Evolutionary conservation across 768 basidiomycete genomes (phyloP).

Genomic region (Boletus tylopilopsis): DNA sequence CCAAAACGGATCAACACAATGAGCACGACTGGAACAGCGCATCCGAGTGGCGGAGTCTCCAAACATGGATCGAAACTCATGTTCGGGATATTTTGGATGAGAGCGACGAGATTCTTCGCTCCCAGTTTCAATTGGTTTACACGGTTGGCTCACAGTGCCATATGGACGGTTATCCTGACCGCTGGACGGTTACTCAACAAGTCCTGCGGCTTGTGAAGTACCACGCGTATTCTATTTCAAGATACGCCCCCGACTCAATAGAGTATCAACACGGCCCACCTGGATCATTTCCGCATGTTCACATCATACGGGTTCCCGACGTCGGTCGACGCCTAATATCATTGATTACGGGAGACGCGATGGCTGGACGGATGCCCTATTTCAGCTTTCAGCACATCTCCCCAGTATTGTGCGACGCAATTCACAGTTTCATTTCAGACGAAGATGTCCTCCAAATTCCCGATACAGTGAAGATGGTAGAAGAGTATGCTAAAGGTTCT

Average conservation of each 20-base stretch:
- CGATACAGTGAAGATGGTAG: background rate
- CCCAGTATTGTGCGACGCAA: background rate
- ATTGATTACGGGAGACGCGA: too few species aligned
- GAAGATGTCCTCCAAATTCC: background rate
- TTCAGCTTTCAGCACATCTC: background rate
- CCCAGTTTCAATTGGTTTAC: constrained; percentile 11
- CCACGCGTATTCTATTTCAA: background rate
- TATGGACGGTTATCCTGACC: constrained; percentile 25
- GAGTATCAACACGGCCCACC: constrained; percentile 3
- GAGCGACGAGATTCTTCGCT: too few species aligned
- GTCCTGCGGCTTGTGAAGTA: constrained; percentile 15
- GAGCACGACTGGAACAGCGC: background rate
- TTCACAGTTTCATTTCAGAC: background rate
- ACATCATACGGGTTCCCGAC: background rate
- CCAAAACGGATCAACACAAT: too few species aligned
- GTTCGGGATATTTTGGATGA: too few species aligned
- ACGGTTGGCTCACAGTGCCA: constrained; percentile 23
- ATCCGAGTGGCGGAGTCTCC: constrained; percentile 13
- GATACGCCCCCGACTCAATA: background rate
- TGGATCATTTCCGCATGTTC: too few species aligned
- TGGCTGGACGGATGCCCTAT: background rate
- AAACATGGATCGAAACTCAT: background rate
- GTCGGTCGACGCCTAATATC: background rate
- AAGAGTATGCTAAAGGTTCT: background rate
- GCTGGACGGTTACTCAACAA: constrained; percentile 30